Percentiles rank a stretch among this genome's conserved stretches.
These are phyloP conservation scores for Clavulina sp. DNA, from an alignment of 768 basidiomycete genomes.

Conservation along the genomic window DNA sequence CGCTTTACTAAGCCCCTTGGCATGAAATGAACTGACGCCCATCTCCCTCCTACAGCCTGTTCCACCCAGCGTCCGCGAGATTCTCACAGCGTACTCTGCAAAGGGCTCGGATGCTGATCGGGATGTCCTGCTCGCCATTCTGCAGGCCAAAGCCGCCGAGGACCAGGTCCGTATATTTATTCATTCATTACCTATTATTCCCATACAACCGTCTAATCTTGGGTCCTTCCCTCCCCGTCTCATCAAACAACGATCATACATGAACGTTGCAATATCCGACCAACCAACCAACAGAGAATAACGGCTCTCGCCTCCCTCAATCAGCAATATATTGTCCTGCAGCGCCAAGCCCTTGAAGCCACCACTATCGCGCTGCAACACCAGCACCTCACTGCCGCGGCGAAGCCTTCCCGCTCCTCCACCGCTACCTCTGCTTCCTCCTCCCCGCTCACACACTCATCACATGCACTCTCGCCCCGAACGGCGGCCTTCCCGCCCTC, in stretches of 20 bases:
- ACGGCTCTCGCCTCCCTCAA: neutral
- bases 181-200: neutral
- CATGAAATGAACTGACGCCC: too few species aligned
- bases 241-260: neutral
- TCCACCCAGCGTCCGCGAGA: conserved; percentile 69
- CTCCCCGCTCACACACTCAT: too few species aligned
- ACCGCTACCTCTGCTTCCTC: too few species aligned
- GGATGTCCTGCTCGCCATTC: conserved; percentile 77
- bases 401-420: too few species aligned
- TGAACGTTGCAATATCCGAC: neutral
- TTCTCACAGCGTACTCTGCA: conserved; percentile 65
- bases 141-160: conserved; percentile 84
- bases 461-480: too few species aligned
- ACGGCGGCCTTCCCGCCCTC: too few species aligned
- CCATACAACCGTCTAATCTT: neutral
- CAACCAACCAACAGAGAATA: neutral
- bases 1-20: too few species aligned
- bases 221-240: neutral
- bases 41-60: too few species aligned
- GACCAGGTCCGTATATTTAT: conserved; percentile 73
- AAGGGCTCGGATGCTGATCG: conserved; percentile 88
- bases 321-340: neutral
- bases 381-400: too few species aligned
- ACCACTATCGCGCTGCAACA: neutral
- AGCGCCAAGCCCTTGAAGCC: conserved; percentile 1